These are phyloP conservation scores for Aspergillus fijiensis DNA, from an alignment of 2,329 filamentous ascomycete species.

Conservation along the genomic window DNA sequence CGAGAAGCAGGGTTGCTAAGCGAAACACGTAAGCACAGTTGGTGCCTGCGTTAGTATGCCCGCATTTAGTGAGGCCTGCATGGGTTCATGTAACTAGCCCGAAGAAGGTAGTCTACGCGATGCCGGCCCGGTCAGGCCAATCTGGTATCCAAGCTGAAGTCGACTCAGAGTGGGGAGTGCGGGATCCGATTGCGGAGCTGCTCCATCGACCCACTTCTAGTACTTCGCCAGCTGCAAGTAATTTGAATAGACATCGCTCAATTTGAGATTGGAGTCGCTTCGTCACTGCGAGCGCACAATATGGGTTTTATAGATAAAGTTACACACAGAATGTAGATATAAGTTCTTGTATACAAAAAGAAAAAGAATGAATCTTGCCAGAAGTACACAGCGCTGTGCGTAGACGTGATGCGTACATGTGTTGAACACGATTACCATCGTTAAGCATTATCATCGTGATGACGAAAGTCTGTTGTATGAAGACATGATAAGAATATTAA, in stretches of 20 bases:
- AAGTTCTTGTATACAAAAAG: not conserved
- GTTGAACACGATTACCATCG: not conserved
- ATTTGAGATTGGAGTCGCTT: not conserved
- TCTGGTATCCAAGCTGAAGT: not conserved
- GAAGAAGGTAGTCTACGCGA: not conserved
- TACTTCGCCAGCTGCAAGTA: not conserved
- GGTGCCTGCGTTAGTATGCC: no score
- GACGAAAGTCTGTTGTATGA: not conserved
- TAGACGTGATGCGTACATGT: not conserved
- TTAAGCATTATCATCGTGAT: not conserved
- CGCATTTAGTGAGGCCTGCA: no score
- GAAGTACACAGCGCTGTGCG: not conserved
- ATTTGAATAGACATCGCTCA: not conserved
- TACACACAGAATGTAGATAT: not conserved
- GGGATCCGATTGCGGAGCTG: not conserved
- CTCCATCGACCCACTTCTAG: not conserved
- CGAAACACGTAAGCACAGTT: no score
- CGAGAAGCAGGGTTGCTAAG: no score
- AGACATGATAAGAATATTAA: not conserved
- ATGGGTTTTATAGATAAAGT: not conserved
- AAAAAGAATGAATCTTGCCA: not conserved
- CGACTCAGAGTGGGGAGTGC: not conserved
- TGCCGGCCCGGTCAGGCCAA: not conserved
- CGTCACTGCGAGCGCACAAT: not conserved
- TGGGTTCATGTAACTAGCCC: not conserved